Evolutionary conservation across 495 filamentous ascomycete species (phyloP), one percentile per base, ranked within the genome.

Genomic region (Aspergillus coremiiformis): DNA sequence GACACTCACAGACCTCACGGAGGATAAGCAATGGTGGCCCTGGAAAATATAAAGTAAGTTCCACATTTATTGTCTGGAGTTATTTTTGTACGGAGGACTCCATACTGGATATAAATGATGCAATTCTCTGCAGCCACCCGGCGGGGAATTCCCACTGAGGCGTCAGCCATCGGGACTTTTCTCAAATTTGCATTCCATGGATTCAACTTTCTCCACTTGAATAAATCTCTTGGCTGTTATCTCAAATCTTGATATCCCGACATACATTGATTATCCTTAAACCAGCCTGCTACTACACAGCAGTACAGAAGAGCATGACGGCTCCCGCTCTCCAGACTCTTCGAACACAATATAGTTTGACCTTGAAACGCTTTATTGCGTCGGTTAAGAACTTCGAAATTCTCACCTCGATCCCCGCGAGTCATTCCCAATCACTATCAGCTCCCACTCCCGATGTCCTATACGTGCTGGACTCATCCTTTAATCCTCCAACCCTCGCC

Each of bases 401-500:
- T 47, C 67, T 89, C 12, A 73, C 75, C 55, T 84, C 80, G 5
- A 51, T 83, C 29, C 63, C 77, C 47, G 30, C 57, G 44, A 44
- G 64, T 19, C 54, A 48, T 35, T 43, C 57, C 17, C 63, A 56
- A 30, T 60, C 60, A 43, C 52, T 59, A 8, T 7, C 61, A 26
- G 12, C 47, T 23, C 42, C 42, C 1, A 57, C 35, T 33, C 58
- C 30, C 29, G 70, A 75, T 48, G 74, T 74, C 19, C 77, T 97
- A 57, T 85, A 90, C 66, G 82, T 97, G 55, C 82, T 97, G 58
- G 92, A 97, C 67, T 94, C 91, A 2, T 92, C 87, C 50, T 97
- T 95, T 80, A 97, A 97, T 62, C 92, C 92, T 14, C 92, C 92
- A 9, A 92, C 90, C 2, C 73, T 78, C 32, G 92, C 92, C 10